These are phyloP conservation scores for Neofusicoccum ribis DNA, from an alignment of 2,329 filamentous ascomycete species.

Conservation along the genomic window DNA sequence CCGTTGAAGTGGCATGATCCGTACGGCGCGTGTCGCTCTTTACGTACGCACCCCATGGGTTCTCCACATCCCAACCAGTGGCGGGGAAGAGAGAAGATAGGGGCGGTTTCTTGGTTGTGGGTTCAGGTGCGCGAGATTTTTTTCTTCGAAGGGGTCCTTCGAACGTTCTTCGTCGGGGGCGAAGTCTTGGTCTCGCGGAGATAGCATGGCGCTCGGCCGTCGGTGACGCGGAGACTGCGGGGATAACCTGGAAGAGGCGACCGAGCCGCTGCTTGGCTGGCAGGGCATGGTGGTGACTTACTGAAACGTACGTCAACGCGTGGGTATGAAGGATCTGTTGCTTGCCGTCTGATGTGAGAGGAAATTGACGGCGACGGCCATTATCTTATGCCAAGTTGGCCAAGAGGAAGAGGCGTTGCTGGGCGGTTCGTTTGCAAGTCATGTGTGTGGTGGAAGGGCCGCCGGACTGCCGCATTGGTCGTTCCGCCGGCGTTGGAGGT, in stretches of 20 bases:
- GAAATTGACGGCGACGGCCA: not conserved
- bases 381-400: conserved; percentile 8
- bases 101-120: not conserved
- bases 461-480: not conserved
- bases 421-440: not conserved
- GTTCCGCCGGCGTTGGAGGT: not conserved
- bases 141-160: not conserved
- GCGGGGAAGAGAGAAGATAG: not conserved
- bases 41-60: conserved; percentile 2
- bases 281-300: not conserved
- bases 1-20: not conserved
- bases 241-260: not conserved
- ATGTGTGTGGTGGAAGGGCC: not conserved
- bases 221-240: not conserved
- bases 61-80: not conserved
- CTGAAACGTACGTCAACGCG: not conserved
- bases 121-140: not conserved
- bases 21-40: not conserved
- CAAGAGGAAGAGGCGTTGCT: not conserved
- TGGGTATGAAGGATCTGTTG: not conserved
- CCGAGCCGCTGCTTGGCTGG: not conserved
- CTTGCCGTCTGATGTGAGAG: not conserved
- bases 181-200: not conserved
- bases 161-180: not conserved
- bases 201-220: not conserved